Evolutionary conservation across 345 rosid genomes (phyloP).

Genomic region (Schrenkiella parvula): DNA sequence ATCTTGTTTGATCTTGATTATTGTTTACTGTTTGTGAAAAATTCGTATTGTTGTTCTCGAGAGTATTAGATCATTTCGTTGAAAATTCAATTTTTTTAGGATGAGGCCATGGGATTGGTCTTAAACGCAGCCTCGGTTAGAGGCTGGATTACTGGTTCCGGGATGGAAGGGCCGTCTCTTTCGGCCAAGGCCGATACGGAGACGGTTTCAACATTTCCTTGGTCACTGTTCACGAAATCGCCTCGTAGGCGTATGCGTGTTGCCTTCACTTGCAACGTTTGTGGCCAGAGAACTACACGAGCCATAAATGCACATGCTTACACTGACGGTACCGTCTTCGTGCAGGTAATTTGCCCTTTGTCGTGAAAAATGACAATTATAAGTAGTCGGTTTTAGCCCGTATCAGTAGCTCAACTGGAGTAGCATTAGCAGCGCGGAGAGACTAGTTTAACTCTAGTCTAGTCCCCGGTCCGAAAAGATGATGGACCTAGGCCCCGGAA

Average conservation of each 20-base stretch:
- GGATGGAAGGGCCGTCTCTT: conserved; percentile 85
- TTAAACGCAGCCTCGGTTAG: conserved; percentile 73
- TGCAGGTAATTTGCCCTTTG: conserved; percentile 46
- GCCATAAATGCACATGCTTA: conserved; percentile 93
- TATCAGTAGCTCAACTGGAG: background rate
- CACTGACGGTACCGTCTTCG: conserved; percentile 90
- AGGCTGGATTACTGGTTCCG: conserved; percentile 94
- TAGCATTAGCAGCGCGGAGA: too few species aligned
- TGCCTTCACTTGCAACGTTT: conserved; percentile 86
- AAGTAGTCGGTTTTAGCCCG: background rate
- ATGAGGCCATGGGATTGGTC: conserved; percentile 87
- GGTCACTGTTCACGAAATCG: conserved; percentile 89
- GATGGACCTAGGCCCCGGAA: too few species aligned
- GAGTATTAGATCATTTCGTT: background rate
- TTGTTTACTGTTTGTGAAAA: background rate
- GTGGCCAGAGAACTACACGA: conserved; percentile 88
- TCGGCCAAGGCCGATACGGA: conserved; percentile 56
- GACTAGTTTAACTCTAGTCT: too few species aligned
- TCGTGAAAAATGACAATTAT: background rate
- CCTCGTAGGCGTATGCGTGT: conserved; percentile 94
- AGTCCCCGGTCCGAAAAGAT: too few species aligned
- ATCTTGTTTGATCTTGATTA: background rate
- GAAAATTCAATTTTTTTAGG: conserved; percentile 36
- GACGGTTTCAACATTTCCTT: conserved; percentile 75
- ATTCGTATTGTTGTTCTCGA: background rate